Conservation (phyloP, 768 basidiomycete genomes). For the Collybia sp. region DNA sequence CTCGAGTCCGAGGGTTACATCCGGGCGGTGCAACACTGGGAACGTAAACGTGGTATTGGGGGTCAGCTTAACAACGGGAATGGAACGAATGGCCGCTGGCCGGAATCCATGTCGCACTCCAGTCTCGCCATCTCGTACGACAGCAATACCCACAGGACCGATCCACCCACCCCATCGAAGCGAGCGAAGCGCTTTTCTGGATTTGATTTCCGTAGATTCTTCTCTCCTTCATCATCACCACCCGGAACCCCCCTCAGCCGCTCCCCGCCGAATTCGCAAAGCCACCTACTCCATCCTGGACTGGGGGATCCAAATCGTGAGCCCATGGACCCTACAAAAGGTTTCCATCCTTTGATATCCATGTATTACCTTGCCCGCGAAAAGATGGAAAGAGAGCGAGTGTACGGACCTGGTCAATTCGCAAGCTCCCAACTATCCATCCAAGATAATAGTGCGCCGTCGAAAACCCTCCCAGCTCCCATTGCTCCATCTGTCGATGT, state of each 20-base stretch:
- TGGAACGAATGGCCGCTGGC: constrained; percentile 40
- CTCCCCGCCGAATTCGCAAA: constrained; percentile 59
- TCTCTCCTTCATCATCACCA: constrained; percentile 54
- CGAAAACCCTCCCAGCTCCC: neutral
- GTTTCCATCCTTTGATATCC: constrained; percentile 92
- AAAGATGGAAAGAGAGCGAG: constrained; percentile 90
- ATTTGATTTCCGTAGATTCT: constrained; percentile 91
- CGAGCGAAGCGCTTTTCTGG: constrained; percentile 88
- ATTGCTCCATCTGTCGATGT: neutral
- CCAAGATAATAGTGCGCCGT: constrained; percentile 15
- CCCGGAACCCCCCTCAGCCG: constrained; percentile 36
- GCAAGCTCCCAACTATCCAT: constrained; percentile 85
- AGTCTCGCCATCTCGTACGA: constrained; percentile 66
- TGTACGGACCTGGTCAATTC: constrained; percentile 93
- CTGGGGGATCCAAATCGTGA: constrained; percentile 45
- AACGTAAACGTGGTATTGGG: constrained; percentile 50
- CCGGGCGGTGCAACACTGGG: constrained; percentile 73
- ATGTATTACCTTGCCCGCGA: constrained; percentile 97
- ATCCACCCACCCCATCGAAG: constrained; percentile 44
- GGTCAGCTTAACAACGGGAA: constrained; percentile 29
- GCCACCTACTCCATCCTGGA: constrained; percentile 43
- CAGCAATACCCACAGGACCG: constrained; percentile 34
- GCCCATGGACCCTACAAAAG: constrained; percentile 78
- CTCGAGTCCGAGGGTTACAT: constrained; percentile 77
- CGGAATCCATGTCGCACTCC: constrained; percentile 60